These are phyloP conservation scores for Phellopilus nigrolimitatus DNA, from an alignment of 1,284 basidiomycete genomes.

Conservation along the genomic window DNA sequence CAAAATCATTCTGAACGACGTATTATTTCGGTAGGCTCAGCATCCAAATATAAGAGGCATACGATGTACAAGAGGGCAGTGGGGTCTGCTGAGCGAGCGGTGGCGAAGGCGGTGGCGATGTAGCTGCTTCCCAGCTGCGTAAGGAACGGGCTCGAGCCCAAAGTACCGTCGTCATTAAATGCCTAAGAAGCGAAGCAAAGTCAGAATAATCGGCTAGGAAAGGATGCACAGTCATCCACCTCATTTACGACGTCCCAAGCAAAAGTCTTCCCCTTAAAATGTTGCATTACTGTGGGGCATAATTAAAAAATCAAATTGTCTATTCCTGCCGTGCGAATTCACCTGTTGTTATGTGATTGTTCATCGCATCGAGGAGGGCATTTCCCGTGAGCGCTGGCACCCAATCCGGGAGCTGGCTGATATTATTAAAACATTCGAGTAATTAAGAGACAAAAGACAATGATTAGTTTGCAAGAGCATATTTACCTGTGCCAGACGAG, in stretches of 20 bases:
- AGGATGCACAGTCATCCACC: slow-evolving; percentile 23
- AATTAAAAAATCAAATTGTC: background rate
- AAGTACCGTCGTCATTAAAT: slow-evolving; percentile 56
- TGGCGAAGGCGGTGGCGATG: slow-evolving; percentile 39
- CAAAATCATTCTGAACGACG: slow-evolving; percentile 49
- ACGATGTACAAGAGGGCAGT: slow-evolving; percentile 29
- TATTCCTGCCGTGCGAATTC: background rate
- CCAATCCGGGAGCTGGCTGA: slow-evolving; percentile 38
- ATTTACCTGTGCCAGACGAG: slow-evolving; percentile 56
- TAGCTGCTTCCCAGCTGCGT: slow-evolving; percentile 40
- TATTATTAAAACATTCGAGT: background rate
- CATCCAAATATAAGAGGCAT: background rate
- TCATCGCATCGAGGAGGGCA: slow-evolving; percentile 7
- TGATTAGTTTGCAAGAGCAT: slow-evolving; percentile 46
- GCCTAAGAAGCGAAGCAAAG: slow-evolving; percentile 32
- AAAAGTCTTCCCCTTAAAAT: slow-evolving; percentile 42
- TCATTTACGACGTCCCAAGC: slow-evolving; percentile 42
- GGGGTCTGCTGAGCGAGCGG: slow-evolving; percentile 42
- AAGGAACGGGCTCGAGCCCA: slow-evolving; percentile 43
- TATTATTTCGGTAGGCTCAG: too few species aligned
- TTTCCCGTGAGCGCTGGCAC: slow-evolving; percentile 15
- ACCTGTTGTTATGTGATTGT: slow-evolving; percentile 17
- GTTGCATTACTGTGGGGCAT: slow-evolving; percentile 15
- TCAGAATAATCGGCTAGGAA: background rate
- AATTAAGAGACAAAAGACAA: slow-evolving; percentile 32